Evolutionary conservation across 148 eudicot species (phyloP).

Genomic region (Vaccinium darrowii): DNA sequence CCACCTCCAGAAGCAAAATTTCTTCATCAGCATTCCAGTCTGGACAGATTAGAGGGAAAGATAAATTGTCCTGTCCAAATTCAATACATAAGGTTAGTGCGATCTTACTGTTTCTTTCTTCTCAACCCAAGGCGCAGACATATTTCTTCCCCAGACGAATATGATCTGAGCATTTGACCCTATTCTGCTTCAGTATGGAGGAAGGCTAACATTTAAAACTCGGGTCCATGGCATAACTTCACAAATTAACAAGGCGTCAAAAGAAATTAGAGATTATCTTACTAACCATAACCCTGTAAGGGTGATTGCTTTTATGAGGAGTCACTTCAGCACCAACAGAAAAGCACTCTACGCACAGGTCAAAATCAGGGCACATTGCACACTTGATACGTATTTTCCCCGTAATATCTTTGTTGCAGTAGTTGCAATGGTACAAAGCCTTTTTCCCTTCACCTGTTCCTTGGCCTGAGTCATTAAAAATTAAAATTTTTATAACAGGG

Average conservation of each 20-base stretch:
- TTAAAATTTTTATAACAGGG: background rate
- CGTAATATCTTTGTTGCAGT: conserved; percentile 68
- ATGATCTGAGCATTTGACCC: background rate
- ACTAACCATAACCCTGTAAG: conserved; percentile 74
- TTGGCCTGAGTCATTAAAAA: conserved; percentile 32
- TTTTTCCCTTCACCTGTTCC: conserved; percentile 56
- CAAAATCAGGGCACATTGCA: conserved; percentile 62
- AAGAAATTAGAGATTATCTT: background rate
- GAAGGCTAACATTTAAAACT: background rate
- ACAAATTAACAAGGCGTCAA: background rate
- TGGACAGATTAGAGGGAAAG: conserved; percentile 62
- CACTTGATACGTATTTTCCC: conserved; percentile 75
- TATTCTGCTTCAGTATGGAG: background rate
- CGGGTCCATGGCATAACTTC: background rate
- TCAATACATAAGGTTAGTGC: background rate
- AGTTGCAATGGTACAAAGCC: conserved; percentile 73
- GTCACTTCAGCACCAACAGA: conserved; percentile 68
- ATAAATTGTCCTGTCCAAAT: conserved; percentile 56
- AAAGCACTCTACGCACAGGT: conserved; percentile 70
- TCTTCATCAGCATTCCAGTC: conserved; percentile 87
- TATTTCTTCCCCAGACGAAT: background rate
- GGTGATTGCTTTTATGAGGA: conserved; percentile 72
- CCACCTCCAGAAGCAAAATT: conserved; percentile 67
- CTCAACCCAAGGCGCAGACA: background rate
- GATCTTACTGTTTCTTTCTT: background rate